Base-by-base conservation (phyloP, 179 eudicot species). In the Beta macrorhiza region DNA sequence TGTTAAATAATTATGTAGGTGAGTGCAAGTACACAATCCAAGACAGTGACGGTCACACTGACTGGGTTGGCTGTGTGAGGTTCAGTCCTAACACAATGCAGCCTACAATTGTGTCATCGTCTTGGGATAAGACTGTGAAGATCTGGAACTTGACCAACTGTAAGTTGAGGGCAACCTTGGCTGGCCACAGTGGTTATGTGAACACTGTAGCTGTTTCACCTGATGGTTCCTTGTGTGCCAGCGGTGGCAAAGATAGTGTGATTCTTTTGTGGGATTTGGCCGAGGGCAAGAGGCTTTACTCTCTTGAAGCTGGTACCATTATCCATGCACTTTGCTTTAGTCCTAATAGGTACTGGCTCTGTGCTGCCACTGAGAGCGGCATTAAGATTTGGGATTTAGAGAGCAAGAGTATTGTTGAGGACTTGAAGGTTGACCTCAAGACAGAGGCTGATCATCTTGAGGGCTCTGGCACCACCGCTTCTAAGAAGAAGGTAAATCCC, bases 131-230 rank as follows among this genome's bases (percentile, higher is more conserved):
- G 17, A 89, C 90, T 0, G 88, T 89, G 20, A 91, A 91, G 78
- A 88, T 91, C 75, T 91, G 93, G 92, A 91, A 91, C 73, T 82
- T 91, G 75, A 56, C 88, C 9, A 91, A 91, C 93, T 91, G 93
- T 63, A 91, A 91, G 81, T 82, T 91, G 86, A 86, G 87, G 87
- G 71, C 88, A 17, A 91, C 92, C 49, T 80, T 91, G 80, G 90
- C 89, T 25, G 90, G 93, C 29, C 93, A 90, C 80, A 74, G 77
- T 2, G 91, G 90, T 5, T 90, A 91, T 42, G 93, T 91, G 8
- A 91, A 91, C 84, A 91, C 91, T 15, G 92, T 91, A 77, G 93
- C 93, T 17, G 93, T 91, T 67, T 91, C 93, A 7, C 93, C 93
- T 7, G 93, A 91, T 56, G 93, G 93, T 8, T 91, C 93, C 0